Base-by-base conservation (phyloP, 2,329 filamentous ascomycete species). In the Tolypocladium inflatum region DNA sequence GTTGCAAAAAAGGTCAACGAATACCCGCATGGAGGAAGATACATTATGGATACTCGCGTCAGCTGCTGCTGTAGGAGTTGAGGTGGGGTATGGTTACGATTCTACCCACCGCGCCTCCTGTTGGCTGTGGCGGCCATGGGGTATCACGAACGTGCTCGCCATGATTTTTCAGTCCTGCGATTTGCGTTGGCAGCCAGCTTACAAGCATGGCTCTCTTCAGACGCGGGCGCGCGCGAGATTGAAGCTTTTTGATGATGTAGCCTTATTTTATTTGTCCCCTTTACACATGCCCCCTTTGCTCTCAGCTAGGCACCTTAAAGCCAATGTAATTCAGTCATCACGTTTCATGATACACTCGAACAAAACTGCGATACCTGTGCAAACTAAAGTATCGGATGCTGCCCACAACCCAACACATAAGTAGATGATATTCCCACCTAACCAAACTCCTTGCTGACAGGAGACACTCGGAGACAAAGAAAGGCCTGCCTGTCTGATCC, bases 321-420 rank as follows among this genome's bases (percentile, higher is more conserved):
- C 73, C 68, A 70, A 77, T 78, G 75, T 79, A 78, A 78, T 73
- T 70, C 63, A 71, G 63, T 76, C 73, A 68, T 68, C 71, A 69
- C 56, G 72, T 71, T 75, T 68, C 71, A 71, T 73, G 70, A 74
- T 70, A 76, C 10, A 52, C 48, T 21, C 4, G 9, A 35, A 21
- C 19, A 52, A 52, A 30, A 52, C 10, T 35, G 48, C 30, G n/a
- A 37, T 8, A n/a, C 30, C 33, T 21, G 30, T 52, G 30, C 48
- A 35, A 37, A 13, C 19, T 5, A 21, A 30, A 37, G 17, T 21
- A 21, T 52, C 19, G 10, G 19, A 17, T 21, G 48, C 35, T 52
- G 48, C 30, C 30, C 30, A 11, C 10, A 7, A 37, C 19, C 30
- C 30, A 21, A 10, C 30, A 33, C 30, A 50, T 9, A 51, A 35